Percentiles rank a stretch among this genome's conserved stretches.
Evolutionary conservation across 2,329 filamentous ascomycete genomes (phyloP).

Genomic region (Aspergillus fijiensis): DNA sequence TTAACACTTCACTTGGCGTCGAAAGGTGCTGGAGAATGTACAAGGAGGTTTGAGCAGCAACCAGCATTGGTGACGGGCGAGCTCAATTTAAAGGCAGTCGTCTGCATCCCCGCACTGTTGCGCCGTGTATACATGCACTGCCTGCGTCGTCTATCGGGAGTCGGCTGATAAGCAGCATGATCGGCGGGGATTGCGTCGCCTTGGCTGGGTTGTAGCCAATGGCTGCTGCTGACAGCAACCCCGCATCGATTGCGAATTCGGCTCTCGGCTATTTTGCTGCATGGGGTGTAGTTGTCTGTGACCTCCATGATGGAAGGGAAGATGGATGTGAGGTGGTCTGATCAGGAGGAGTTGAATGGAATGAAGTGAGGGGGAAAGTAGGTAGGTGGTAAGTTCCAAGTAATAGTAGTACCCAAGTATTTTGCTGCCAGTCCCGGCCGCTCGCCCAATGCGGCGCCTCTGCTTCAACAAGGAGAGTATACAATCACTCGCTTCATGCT

Average conservation of each 20-base stretch:
- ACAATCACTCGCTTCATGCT: no score
- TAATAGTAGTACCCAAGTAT: no score
- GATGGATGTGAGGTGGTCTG: background rate
- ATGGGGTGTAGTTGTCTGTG: background rate
- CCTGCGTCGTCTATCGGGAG: background rate
- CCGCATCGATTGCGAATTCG: background rate
- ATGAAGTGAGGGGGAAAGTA: no score
- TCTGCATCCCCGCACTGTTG: no score
- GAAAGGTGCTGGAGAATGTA: no score
- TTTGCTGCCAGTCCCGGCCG: no score
- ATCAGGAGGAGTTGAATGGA: background rate
- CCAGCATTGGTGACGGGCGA: background rate
- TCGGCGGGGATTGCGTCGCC: background rate
- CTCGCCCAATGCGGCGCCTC: no score
- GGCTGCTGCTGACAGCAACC: background rate
- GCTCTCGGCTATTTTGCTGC: background rate
- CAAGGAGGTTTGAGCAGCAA: background rate
- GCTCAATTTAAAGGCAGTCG: no score
- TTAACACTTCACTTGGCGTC: no score
- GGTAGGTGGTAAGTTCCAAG: no score
- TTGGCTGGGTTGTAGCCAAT: background rate
- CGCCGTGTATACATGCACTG: background rate
- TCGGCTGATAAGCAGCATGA: background rate
- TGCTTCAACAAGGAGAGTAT: no score
- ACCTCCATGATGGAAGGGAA: background rate